Evolutionary conservation across 2,329 filamentous ascomycete genomes (phyloP).

Genomic region (Atkinsonella texensis): DNA sequence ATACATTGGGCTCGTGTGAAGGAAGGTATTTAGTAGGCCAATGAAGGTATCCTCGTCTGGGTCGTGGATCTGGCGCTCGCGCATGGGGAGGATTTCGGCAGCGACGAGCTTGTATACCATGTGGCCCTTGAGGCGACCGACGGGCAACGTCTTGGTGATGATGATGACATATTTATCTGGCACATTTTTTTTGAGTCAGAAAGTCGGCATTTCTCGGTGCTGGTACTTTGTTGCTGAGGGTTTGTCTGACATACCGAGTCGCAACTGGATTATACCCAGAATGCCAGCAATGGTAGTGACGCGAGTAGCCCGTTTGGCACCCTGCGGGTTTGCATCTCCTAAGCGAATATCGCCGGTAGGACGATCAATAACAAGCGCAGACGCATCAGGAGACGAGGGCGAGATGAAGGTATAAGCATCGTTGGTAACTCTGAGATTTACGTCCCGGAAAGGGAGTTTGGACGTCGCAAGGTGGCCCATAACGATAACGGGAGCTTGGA

Average conservation of each 20-base stretch:
- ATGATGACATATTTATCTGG: slow-evolving; percentile 90
- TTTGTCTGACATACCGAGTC: slow-evolving; percentile 56
- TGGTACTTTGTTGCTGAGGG: not conserved
- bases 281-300: slow-evolving; percentile 94
- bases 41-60: slow-evolving; percentile 91
- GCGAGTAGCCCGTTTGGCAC: slow-evolving; percentile 56
- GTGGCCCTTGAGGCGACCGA: slow-evolving; percentile 87
- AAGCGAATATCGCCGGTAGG: slow-evolving; percentile 85
- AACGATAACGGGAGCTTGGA: not conserved
- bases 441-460: slow-evolving; percentile 73
- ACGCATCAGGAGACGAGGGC: slow-evolving; percentile 81
- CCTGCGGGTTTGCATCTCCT: slow-evolving; percentile 63
- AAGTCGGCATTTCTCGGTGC: not conserved
- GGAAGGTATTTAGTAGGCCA: slow-evolving; percentile 63
- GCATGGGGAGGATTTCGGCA: slow-evolving; percentile 87
- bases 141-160: slow-evolving; percentile 85
- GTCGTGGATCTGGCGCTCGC: slow-evolving; percentile 83
- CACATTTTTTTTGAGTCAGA: not conserved
- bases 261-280: slow-evolving; percentile 82
- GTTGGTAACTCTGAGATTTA: slow-evolving; percentile 87
- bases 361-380: slow-evolving; percentile 78
- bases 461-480: slow-evolving; percentile 27
- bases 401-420: slow-evolving; percentile 95
- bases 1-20: slow-evolving; percentile 84
- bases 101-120: slow-evolving; percentile 89